phyloP scores from a whole-genome alignment of 2,329 filamentous ascomycete genomes.

The Venturia pyrina region DNA sequence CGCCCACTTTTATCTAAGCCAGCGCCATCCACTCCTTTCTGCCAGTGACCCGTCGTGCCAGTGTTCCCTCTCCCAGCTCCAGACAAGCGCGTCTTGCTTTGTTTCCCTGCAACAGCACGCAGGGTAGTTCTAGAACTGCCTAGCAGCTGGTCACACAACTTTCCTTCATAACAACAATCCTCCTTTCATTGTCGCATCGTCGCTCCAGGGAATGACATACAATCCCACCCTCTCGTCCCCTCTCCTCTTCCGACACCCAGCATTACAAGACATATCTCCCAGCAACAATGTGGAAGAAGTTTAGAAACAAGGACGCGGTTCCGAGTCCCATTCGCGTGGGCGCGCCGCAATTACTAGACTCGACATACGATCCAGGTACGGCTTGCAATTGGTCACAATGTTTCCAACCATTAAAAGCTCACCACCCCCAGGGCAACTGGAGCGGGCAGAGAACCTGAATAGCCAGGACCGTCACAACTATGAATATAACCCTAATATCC shows the following conservation, averaged over 20 bases:
- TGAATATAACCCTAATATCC: slow-evolving; percentile 7
- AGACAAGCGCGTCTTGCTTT: not conserved
- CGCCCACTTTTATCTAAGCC: not conserved
- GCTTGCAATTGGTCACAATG: too few relatives aligned
- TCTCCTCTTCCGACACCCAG: not conserved
- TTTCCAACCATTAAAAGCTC: too few relatives aligned
- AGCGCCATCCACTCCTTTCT: not conserved
- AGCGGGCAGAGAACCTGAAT: slow-evolving; percentile 3
- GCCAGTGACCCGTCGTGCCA: too few relatives aligned
- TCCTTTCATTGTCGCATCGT: not conserved
- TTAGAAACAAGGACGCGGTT: not conserved
- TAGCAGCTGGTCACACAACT: too few relatives aligned
- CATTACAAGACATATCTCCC: not conserved
- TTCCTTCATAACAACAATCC: not conserved
- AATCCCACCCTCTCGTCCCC: not conserved
- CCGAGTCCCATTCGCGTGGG: not conserved
- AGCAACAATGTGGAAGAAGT: slow-evolving; percentile 7
- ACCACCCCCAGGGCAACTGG: not conserved
- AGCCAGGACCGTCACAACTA: not conserved
- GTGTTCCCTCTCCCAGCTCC: not conserved
- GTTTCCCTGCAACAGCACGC: not conserved
- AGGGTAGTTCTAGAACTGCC: too few relatives aligned
- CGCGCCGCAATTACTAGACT: not conserved
- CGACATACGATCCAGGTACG: not conserved
- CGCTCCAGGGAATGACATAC: not conserved